These are phyloP conservation scores for Fusarium sororula DNA, from an alignment of 2,329 filamentous ascomycete genomes.

Conservation along the genomic window DNA sequence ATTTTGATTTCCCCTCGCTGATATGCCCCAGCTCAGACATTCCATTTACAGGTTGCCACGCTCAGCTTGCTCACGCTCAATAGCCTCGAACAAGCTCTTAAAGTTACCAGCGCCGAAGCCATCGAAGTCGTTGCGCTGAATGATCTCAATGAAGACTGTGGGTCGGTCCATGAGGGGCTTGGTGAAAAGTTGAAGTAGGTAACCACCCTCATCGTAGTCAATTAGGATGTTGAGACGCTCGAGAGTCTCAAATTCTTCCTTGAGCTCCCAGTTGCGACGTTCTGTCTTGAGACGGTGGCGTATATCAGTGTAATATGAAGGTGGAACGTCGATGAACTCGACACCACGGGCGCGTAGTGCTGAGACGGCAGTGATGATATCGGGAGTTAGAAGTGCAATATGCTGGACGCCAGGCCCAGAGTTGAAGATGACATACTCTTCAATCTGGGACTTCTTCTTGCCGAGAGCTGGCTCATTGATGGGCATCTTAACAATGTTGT, in stretches of 20 bases:
- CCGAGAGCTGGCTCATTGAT: conserved; percentile 95
- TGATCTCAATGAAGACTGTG: conserved; percentile 96
- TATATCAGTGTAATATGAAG: conserved; percentile 87
- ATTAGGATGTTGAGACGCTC: conserved; percentile 86
- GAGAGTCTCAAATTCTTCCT: conserved; percentile 82
- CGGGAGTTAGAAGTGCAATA: conserved; percentile 82
- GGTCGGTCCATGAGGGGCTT: conserved; percentile 94
- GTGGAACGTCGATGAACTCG: conserved; percentile 90
- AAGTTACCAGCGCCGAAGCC: conserved; percentile 97
- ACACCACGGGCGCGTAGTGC: conserved; percentile 87
- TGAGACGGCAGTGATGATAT: conserved; percentile 81
- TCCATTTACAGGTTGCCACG: conserved; percentile 77
- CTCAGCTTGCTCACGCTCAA: conserved; percentile 89
- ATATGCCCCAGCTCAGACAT: neutral
- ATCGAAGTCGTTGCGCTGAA: conserved; percentile 88
- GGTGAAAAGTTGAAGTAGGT: conserved; percentile 79
- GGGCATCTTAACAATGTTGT: conserved; percentile 94
- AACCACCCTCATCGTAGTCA: conserved; percentile 93
- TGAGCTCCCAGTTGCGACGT: conserved; percentile 68
- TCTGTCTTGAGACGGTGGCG: conserved; percentile 74
- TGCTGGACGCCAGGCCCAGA: conserved; percentile 91
- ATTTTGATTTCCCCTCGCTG: neutral
- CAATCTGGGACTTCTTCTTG: conserved; percentile 92
- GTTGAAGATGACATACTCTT: conserved; percentile 93
- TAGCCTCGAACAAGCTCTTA: conserved; percentile 93